Evolutionary conservation across 305 asterid genomes (phyloP).

Genomic region (Nicotiana rustica): DNA sequence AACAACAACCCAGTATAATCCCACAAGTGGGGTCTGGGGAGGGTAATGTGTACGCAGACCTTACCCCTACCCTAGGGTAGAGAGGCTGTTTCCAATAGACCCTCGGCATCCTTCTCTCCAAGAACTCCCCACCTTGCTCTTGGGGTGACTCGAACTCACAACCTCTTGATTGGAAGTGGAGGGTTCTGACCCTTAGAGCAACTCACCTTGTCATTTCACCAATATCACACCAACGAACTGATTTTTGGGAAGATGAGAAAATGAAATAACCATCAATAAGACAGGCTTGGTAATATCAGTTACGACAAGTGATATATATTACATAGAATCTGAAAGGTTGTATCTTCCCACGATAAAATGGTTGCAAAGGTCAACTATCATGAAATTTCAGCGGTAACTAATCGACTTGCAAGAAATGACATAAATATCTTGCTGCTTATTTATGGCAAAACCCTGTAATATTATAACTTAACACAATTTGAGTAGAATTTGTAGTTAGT

Average conservation of each 20-base stretch:
- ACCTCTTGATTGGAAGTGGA: no score
- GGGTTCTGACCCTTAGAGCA: no score
- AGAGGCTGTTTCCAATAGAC: no score
- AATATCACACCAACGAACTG: slow-evolving; percentile 7
- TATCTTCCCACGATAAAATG: background rate
- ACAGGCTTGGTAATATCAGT: slow-evolving; percentile 20
- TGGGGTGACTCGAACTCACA: no score
- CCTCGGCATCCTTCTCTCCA: no score
- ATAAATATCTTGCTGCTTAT: background rate
- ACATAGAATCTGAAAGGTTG: background rate
- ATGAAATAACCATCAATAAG: slow-evolving; percentile 7
- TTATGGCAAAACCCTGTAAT: background rate
- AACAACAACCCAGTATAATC: no score
- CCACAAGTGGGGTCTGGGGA: no score
- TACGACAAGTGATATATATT: background rate
- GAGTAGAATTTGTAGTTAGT: background rate
- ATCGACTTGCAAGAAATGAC: slow-evolving; percentile 12
- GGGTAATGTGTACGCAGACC: no score
- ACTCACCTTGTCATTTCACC: no score
- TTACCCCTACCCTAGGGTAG: no score
- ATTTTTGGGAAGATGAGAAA: background rate
- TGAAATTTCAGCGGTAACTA: slow-evolving; percentile 13
- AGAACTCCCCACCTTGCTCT: no score
- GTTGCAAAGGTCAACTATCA: background rate
- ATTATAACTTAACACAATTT: background rate